Evolutionary conservation across 1,284 basidiomycete species (phyloP).

Genomic region (Fomitopsis pinicola): DNA sequence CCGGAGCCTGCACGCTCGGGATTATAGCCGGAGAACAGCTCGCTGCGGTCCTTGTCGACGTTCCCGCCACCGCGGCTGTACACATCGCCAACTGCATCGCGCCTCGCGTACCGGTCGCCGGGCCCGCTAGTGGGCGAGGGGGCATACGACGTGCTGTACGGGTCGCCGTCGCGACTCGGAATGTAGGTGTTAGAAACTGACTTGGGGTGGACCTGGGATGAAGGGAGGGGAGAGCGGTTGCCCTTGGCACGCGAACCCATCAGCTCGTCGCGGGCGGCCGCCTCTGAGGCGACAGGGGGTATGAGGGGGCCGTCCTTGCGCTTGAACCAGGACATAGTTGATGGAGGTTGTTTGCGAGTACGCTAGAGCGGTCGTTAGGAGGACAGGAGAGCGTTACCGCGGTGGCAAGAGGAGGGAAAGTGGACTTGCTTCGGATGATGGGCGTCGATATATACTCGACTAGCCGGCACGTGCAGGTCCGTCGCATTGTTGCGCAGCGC

Average conservation of each 20-base stretch:
- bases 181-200: slow-evolving; percentile 61
- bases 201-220: slow-evolving; percentile 32
- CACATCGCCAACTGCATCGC: slow-evolving; percentile 52
- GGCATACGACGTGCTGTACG: slow-evolving; percentile 27
- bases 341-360: background rate
- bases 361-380: background rate
- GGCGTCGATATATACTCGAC: background rate
- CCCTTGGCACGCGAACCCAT: slow-evolving; percentile 28
- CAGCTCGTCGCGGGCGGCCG: slow-evolving; percentile 26
- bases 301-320: slow-evolving; percentile 68
- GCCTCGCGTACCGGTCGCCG: slow-evolving; percentile 46
- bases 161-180: slow-evolving; percentile 63
- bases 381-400: background rate
- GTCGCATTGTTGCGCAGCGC: background rate
- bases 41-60: slow-evolving; percentile 63
- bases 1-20: slow-evolving; percentile 50
- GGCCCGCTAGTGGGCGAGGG: slow-evolving; percentile 27
- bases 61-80: slow-evolving; percentile 57
- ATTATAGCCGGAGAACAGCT: slow-evolving; percentile 73
- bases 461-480: background rate
- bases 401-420: background rate
- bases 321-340: slow-evolving; percentile 71
- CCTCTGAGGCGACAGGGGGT: slow-evolving; percentile 52
- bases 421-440: background rate
- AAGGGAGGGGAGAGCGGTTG: slow-evolving; percentile 37